phyloP scores from a whole-genome alignment of 495 filamentous ascomycete species.

The Trichoderma erinaceum region DNA sequence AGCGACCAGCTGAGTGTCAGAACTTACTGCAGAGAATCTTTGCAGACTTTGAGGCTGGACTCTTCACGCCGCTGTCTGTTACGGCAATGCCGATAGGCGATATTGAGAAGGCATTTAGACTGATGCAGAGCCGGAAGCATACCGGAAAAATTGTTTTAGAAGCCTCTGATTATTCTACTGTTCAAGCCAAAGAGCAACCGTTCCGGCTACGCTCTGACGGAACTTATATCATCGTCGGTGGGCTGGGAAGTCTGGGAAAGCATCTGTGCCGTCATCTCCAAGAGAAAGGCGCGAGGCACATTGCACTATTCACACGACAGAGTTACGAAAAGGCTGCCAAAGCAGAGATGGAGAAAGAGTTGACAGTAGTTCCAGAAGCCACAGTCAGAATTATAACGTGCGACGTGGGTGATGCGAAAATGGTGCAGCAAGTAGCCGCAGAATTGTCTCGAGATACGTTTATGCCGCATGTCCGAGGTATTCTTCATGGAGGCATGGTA shows the following conservation, averaged over 20 bases:
- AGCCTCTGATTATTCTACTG: conserved; percentile 17
- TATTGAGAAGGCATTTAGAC: conserved; percentile 38
- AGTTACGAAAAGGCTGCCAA: background rate
- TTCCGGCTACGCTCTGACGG: conserved; percentile 31
- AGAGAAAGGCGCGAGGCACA: conserved; percentile 49
- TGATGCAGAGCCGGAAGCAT: conserved; percentile 45
- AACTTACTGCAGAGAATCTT: conserved; percentile 36
- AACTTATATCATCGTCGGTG: conserved; percentile 57
- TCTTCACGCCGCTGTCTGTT: conserved; percentile 31
- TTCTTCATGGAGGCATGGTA: conserved; percentile 52
- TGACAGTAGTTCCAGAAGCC: conserved; percentile 18
- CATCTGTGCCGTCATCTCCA: conserved; percentile 56
- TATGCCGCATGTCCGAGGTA: conserved; percentile 39
- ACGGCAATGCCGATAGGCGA: conserved; percentile 32
- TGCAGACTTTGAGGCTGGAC: conserved; percentile 34
- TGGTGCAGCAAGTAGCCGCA: conserved; percentile 35
- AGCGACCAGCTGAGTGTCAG: conserved; percentile 32
- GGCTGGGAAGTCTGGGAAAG: conserved; percentile 57
- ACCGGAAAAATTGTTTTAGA: conserved; percentile 52
- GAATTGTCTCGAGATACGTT: conserved; percentile 27
- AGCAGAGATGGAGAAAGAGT: background rate
- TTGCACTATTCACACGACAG: conserved; percentile 53
- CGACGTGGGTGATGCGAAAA: conserved; percentile 35
- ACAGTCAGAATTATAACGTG: conserved; percentile 37
- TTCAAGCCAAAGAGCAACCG: conserved; percentile 21